These are phyloP conservation scores for Colletotrichum echinochloae DNA, from an alignment of 2,329 filamentous ascomycete species.

Conservation along the genomic window DNA sequence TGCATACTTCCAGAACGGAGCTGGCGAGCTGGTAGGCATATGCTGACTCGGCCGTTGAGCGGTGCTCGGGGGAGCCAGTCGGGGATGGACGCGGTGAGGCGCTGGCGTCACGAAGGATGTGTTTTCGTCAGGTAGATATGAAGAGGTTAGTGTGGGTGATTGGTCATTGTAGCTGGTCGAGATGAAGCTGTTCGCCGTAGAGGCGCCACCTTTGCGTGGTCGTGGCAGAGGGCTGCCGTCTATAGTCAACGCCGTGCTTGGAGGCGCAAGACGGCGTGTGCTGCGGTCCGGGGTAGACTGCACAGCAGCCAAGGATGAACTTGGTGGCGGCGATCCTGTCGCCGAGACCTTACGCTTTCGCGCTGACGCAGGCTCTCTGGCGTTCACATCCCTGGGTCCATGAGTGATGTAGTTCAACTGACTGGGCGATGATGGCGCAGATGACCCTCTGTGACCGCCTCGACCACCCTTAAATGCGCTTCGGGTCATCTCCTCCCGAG, in stretches of 20 bases:
- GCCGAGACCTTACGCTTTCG: slow-evolving; percentile 69
- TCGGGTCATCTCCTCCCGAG: slow-evolving; percentile 88
- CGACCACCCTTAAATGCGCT: slow-evolving; percentile 73
- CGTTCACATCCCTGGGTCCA: slow-evolving; percentile 67
- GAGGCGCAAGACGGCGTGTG: slow-evolving; percentile 46
- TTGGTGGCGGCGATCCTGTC: slow-evolving; percentile 66
- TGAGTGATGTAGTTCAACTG: slow-evolving; percentile 72
- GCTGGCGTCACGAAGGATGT: slow-evolving; percentile 77
- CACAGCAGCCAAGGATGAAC: slow-evolving; percentile 60
- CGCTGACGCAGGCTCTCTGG: slow-evolving; percentile 62
- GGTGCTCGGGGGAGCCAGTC: slow-evolving; percentile 82
- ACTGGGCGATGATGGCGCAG: slow-evolving; percentile 75
- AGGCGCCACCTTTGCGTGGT: slow-evolving; percentile 60
- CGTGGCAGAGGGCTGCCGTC: slow-evolving; percentile 74
- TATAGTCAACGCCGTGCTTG: slow-evolving; percentile 54
- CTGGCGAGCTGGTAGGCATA: slow-evolving; percentile 86
- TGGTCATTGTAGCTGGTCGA: slow-evolving; percentile 66
- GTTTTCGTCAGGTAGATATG: slow-evolving; percentile 71
- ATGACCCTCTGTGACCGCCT: slow-evolving; percentile 75
- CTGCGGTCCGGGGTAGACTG: slow-evolving; percentile 71
- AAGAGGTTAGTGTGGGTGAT: slow-evolving; percentile 72
- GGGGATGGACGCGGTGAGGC: slow-evolving; percentile 78
- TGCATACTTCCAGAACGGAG: slow-evolving; percentile 89
- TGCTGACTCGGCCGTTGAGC: slow-evolving; percentile 85
- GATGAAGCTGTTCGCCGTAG: slow-evolving; percentile 59